Conservation (phyloP, 345 rosid species). For the Raphanus sativus region DNA sequence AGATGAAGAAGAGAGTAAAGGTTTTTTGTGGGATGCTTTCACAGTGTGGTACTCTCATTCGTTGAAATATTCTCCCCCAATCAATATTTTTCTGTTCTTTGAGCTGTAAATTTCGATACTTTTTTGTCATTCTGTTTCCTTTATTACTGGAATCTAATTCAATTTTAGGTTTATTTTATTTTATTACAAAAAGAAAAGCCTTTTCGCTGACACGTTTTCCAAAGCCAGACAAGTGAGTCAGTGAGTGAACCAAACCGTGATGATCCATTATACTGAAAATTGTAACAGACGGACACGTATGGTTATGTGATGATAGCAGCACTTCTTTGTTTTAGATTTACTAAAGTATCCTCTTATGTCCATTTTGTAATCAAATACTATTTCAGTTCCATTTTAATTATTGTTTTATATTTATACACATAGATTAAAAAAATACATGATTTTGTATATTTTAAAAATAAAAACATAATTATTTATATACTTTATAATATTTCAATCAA, state of each 20-base stretch:
- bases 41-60: conserved; percentile 23
- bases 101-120: conserved; percentile 12
- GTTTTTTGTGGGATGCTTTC: background rate
- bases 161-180: background rate
- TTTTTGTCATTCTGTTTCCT: conserved; percentile 33
- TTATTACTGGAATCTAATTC: conserved; percentile 32
- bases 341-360: background rate
- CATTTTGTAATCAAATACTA: background rate
- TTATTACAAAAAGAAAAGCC: conserved; percentile 15
- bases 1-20: conserved; percentile 13
- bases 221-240: background rate
- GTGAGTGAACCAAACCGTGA: background rate
- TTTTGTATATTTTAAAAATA: too few species aligned
- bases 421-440: background rate
- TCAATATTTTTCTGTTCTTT: background rate
- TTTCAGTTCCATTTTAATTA: too few species aligned
- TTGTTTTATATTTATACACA: too few species aligned
- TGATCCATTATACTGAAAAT: background rate
- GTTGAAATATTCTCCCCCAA: background rate
- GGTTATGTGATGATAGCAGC: conserved; percentile 7
- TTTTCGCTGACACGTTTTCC: conserved; percentile 28
- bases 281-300: conserved; percentile 24
- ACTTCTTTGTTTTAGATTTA: background rate
- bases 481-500: too few species aligned
- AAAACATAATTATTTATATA: too few species aligned